These are phyloP conservation scores for Phytophthora syringae DNA, from an alignment of 352 stramenopile species.

Conservation along the genomic window DNA sequence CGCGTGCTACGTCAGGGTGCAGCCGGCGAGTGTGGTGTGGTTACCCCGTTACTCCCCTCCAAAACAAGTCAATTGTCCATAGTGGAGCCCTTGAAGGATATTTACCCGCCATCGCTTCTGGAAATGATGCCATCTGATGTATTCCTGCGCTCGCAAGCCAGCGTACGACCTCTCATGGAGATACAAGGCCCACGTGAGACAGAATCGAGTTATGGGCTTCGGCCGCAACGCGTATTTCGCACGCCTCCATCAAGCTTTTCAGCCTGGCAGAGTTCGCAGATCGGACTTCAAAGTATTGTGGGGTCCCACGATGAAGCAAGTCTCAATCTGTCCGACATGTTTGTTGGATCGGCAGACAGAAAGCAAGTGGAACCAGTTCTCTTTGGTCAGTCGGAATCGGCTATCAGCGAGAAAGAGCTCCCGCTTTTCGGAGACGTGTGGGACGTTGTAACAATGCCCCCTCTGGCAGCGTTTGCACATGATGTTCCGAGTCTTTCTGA, in stretches of 20 bases:
- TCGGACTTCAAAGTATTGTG: conserved; percentile 50
- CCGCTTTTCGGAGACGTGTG: conserved; percentile 52
- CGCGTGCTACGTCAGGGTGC: conserved; percentile 53
- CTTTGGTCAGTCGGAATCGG: neutral
- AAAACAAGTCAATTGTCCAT: neutral
- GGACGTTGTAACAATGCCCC: conserved; percentile 46
- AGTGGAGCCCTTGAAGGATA: too few relatives aligned
- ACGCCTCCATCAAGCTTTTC: conserved; percentile 45
- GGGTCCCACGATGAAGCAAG: conserved; percentile 21
- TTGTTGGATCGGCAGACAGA: conserved; percentile 20
- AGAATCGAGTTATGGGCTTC: conserved; percentile 50
- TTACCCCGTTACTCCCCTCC: conserved; percentile 11
- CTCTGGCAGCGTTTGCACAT: conserved; percentile 36
- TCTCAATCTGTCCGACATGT: conserved; percentile 35
- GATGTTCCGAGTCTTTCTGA: conserved; percentile 71
- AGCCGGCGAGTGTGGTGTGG: conserved; percentile 49
- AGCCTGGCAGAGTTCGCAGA: conserved; percentile 36
- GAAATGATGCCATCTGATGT: conserved; percentile 50
- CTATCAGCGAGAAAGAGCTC: neutral
- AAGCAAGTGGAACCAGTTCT: conserved; percentile 28
- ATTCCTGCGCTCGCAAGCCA: conserved; percentile 62
- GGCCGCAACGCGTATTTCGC: conserved; percentile 56
- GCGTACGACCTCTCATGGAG: conserved; percentile 52
- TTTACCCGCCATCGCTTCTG: conserved; percentile 39
- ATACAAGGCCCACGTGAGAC: conserved; percentile 54